These are phyloP conservation scores for Eremomyces bilateralis DNA, from an alignment of 495 filamentous ascomycete species.

Conservation along the genomic window DNA sequence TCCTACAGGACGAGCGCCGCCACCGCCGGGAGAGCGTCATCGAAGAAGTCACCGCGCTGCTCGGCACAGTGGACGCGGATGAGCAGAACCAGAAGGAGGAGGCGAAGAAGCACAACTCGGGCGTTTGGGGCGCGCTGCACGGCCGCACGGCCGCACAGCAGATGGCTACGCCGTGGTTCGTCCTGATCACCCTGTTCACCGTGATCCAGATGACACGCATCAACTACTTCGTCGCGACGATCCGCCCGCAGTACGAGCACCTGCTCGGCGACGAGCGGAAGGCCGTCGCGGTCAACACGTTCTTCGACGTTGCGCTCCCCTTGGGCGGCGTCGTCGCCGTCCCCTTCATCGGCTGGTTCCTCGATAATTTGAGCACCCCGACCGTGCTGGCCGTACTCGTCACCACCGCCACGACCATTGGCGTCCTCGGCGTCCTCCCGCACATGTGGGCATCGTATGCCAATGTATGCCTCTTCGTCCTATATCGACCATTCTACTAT, in stretches of 20 bases:
- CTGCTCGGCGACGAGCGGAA: slow-evolving; percentile 37
- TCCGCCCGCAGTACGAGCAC: slow-evolving; percentile 64
- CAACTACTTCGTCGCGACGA: slow-evolving; percentile 92
- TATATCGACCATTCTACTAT: slow-evolving; percentile 58
- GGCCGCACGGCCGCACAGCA: slow-evolving; percentile 47
- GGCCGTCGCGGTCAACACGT: slow-evolving; percentile 50
- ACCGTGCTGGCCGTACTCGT: slow-evolving; percentile 60
- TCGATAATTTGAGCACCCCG: slow-evolving; percentile 57
- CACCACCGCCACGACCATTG: slow-evolving; percentile 48
- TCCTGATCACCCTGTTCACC: slow-evolving; percentile 71
- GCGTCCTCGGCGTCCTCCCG: slow-evolving; percentile 55
- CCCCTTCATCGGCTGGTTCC: slow-evolving; percentile 67
- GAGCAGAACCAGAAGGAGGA: slow-evolving; percentile 31
- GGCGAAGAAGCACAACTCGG: slow-evolving; percentile 38
- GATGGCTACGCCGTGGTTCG: slow-evolving; percentile 68
- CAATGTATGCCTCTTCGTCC: slow-evolving; percentile 59
- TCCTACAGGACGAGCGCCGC: slow-evolving; percentile 30
- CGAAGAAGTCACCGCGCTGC: slow-evolving; percentile 49
- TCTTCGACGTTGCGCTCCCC: slow-evolving; percentile 79
- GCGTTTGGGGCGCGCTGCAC: slow-evolving; percentile 83
- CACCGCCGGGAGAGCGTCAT: slow-evolving; percentile 45
- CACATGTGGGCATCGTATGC: slow-evolving; percentile 49
- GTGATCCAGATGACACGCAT: slow-evolving; percentile 84
- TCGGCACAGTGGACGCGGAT: slow-evolving; percentile 36
- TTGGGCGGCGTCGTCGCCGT: slow-evolving; percentile 66